Conservation (phyloP, 495 filamentous ascomycete species). For the Aspergillus affinis region DNA sequence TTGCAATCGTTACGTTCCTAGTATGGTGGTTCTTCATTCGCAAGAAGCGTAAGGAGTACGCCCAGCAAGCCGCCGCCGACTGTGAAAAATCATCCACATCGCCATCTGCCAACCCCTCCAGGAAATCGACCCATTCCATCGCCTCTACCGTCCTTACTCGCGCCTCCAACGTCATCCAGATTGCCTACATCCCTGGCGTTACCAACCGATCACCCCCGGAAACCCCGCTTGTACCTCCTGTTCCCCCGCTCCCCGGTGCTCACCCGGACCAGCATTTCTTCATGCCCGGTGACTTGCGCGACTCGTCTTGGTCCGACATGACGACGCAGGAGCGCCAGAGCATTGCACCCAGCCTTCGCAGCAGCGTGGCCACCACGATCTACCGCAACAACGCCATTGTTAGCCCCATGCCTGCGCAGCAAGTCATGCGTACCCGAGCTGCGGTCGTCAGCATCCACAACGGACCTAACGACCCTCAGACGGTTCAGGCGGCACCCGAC, state of each 20-base stretch:
- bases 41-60: slow-evolving; percentile 64
- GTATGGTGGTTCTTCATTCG: slow-evolving; percentile 88
- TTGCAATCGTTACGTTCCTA: slow-evolving; percentile 71
- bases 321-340: slow-evolving; percentile 62
- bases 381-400: slow-evolving; percentile 87
- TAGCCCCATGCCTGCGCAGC: slow-evolving; percentile 76
- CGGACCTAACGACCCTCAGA: slow-evolving; percentile 37
- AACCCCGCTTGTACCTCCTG: slow-evolving; percentile 83
- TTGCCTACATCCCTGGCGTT: slow-evolving; percentile 97
- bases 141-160: slow-evolving; percentile 94
- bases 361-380: slow-evolving; percentile 86
- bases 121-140: slow-evolving; percentile 86
- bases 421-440: slow-evolving; percentile 79
- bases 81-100: slow-evolving; percentile 53
- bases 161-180: slow-evolving; percentile 98
- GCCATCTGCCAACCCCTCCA: slow-evolving; percentile 70
- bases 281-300: slow-evolving; percentile 86
- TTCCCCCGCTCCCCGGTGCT: slow-evolving; percentile 83
- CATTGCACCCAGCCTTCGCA: slow-evolving; percentile 62
- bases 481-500: slow-evolving; percentile 36
- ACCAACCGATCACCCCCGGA: slow-evolving; percentile 86
- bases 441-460: slow-evolving; percentile 85
- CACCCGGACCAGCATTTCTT: slow-evolving; percentile 87
- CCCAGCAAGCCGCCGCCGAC: slow-evolving; percentile 48
- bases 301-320: slow-evolving; percentile 75